A percentile compares a stretch with the other conserved stretches of the same genome.
These are phyloP conservation scores for Pyricularia sp. DNA, from an alignment of 2,329 filamentous ascomycete species.

Conservation along the genomic window DNA sequence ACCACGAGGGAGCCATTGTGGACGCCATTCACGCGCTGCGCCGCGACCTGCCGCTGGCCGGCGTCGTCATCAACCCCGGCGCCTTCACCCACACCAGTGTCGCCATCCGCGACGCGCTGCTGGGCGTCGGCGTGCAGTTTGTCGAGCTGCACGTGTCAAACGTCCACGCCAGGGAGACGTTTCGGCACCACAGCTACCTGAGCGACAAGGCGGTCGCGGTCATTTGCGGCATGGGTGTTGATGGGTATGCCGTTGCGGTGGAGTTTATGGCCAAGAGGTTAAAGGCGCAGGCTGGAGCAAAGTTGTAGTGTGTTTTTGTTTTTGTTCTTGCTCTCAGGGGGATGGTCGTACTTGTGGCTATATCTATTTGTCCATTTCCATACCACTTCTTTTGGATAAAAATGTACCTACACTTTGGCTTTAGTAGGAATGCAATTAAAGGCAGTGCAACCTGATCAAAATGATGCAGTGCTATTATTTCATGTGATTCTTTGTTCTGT, in stretches of 20 bases:
- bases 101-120: constrained; percentile 63
- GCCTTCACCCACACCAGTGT: constrained; percentile 71
- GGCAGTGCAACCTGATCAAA: not conserved
- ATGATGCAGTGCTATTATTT: not conserved
- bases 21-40: constrained; percentile 54
- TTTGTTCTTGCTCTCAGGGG: too few relatives aligned
- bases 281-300: constrained; percentile 22
- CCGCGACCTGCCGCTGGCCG: constrained; percentile 35
- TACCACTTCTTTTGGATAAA: too few relatives aligned
- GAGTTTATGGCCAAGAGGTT: constrained; percentile 41
- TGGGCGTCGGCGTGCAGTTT: constrained; percentile 62
- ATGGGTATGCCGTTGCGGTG: constrained; percentile 51
- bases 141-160: constrained; percentile 72
- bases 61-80: constrained; percentile 67
- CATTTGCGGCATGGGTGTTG: constrained; percentile 58
- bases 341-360: too few relatives aligned
- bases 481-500: not conserved
- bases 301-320: not conserved
- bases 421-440: not conserved
- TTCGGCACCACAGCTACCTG: constrained; percentile 60
- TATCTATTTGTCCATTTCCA: too few relatives aligned
- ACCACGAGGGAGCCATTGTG: constrained; percentile 66
- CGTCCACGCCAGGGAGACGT: constrained; percentile 61
- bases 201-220: constrained; percentile 68
- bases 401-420: too few relatives aligned